Percentiles rank a stretch among this genome's conserved stretches.
phyloP scores from a whole-genome alignment of 2,329 filamentous ascomycete species.

The Hysterium pulicare region DNA sequence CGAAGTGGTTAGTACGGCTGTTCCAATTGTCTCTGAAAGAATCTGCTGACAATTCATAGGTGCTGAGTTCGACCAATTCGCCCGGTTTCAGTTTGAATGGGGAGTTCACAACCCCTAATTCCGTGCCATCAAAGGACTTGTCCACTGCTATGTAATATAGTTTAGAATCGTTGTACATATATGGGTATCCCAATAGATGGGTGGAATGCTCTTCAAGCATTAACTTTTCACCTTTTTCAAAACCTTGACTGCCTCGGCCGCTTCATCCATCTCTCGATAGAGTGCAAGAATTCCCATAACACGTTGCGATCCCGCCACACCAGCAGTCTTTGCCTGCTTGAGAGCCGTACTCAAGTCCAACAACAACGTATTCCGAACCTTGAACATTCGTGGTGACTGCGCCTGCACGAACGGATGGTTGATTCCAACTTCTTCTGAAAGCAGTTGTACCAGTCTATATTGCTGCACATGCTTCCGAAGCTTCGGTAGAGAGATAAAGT shows the following conservation, averaged over 20 bases:
- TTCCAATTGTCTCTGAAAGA: constrained; percentile 1
- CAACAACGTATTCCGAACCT: constrained; percentile 60
- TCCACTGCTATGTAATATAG: constrained; percentile 30
- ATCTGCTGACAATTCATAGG: constrained; percentile 46
- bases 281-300: constrained; percentile 57
- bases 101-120: constrained; percentile 58
- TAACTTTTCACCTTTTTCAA: constrained; percentile 40
- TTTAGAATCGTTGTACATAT: constrained; percentile 20
- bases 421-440: constrained; percentile 50
- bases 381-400: constrained; percentile 55
- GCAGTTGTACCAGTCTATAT: constrained; percentile 54
- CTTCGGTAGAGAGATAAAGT: constrained; percentile 36
- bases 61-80: constrained; percentile 82
- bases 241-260: constrained; percentile 56
- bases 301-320: constrained; percentile 38
- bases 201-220: constrained; percentile 9
- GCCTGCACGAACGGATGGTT: constrained; percentile 62
- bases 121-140: constrained; percentile 39
- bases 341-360: constrained; percentile 63
- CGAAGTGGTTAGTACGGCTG: constrained; percentile 54
- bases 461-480: constrained; percentile 56
- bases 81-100: constrained; percentile 87
- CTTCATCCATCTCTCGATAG: constrained; percentile 61
- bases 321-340: constrained; percentile 51
- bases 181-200: constrained; percentile 29